Conservation (phyloP, 179 eudicot species). For the Pouteria campechiana region DNA sequence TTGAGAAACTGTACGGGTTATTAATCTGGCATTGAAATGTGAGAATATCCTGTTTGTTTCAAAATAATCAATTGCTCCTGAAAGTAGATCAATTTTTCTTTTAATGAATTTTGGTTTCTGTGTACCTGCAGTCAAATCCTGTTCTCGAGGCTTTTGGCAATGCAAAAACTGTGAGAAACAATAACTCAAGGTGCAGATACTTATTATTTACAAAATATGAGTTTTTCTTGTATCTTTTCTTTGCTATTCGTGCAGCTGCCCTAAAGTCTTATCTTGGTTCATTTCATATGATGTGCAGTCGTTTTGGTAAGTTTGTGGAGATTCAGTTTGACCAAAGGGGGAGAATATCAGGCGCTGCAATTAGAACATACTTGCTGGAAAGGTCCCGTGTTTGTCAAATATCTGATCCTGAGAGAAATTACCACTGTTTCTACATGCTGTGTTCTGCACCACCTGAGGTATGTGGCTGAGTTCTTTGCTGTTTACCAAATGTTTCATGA, state of each 20-base stretch:
- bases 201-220: not conserved
- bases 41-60: too few relatives aligned
- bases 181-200: constrained; percentile 95
- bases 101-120: not conserved
- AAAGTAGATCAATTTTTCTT: not conserved
- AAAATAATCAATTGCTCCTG: too few relatives aligned
- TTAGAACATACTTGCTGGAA: constrained; percentile 88
- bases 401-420: constrained; percentile 96
- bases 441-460: constrained; percentile 95
- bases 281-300: too few relatives aligned
- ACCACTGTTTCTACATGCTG: constrained; percentile 99
- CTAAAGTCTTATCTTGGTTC: too few relatives aligned
- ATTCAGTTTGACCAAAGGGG: constrained; percentile 83
- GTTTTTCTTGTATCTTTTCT: not conserved
- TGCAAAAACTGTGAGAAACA: constrained; percentile 95
- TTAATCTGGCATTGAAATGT: too few relatives aligned
- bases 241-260: constrained; percentile 9
- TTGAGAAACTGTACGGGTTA: too few relatives aligned
- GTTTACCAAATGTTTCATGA: too few relatives aligned
- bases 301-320: constrained; percentile 98
- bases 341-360: constrained; percentile 92
- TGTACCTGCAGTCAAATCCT: constrained; percentile 73
- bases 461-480: too few relatives aligned
- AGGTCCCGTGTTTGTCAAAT: constrained; percentile 97
- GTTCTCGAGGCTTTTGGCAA: constrained; percentile 98